Conservation (phyloP, 345 rosid species). For the Mercurialis annua region DNA sequence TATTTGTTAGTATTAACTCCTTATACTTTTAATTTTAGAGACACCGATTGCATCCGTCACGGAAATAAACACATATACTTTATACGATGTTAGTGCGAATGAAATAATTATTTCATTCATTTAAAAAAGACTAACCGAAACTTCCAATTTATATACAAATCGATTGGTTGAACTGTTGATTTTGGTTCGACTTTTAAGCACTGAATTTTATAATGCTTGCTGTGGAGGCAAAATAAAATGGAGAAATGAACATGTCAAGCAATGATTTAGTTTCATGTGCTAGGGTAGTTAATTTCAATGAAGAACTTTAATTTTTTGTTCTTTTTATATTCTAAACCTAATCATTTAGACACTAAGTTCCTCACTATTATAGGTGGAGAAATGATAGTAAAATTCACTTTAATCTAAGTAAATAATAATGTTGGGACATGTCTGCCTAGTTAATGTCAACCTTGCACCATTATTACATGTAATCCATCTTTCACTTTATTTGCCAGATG, state of each 20-base stretch:
- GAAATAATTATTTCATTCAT: too few species aligned
- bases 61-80: too few species aligned
- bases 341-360: constrained; percentile 1
- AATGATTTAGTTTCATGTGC: constrained; percentile 29
- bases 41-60: too few species aligned
- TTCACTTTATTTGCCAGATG: background rate
- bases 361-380: constrained; percentile 1
- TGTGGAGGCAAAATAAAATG: constrained; percentile 1
- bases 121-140: too few species aligned
- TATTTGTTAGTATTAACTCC: too few species aligned
- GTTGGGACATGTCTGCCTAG: background rate
- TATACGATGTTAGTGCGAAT: too few species aligned
- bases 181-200: too few species aligned
- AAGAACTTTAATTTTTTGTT: background rate
- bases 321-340: constrained; percentile 3
- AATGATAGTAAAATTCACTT: constrained; percentile 2
- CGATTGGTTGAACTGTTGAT: too few species aligned
- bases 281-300: constrained; percentile 8
- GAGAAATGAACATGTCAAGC: background rate
- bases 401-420: constrained; percentile 11
- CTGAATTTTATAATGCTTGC: background rate
- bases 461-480: constrained; percentile 12
- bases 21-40: too few species aligned
- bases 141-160: too few species aligned
- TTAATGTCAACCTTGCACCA: constrained; percentile 22